phyloP scores from a whole-genome alignment of 345 rosid species.

The Firmiana major region DNA sequence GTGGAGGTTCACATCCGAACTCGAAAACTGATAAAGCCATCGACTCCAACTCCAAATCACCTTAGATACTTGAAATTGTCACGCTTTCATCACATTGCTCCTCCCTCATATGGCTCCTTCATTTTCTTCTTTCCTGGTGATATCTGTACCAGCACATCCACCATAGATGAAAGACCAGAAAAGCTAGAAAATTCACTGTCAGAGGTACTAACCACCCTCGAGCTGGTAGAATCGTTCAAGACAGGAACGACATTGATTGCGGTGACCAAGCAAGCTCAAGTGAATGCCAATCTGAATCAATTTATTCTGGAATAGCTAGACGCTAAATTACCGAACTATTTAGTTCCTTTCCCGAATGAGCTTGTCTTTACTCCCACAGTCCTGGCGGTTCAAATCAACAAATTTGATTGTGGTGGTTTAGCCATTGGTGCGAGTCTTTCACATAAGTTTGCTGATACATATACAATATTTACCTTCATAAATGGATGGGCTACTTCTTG shows the following conservation, averaged over 20 bases:
- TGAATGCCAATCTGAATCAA: background rate
- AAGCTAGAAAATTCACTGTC: slow-evolving; percentile 34
- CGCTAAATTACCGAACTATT: slow-evolving; percentile 2
- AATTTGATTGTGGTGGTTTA: slow-evolving; percentile 27
- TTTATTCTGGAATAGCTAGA: slow-evolving; percentile 12
- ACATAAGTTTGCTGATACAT: slow-evolving; percentile 26
- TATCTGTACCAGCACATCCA: slow-evolving; percentile 2
- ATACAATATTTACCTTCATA: slow-evolving; percentile 11
- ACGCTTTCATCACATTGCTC: slow-evolving; percentile 39
- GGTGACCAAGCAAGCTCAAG: slow-evolving; percentile 28
- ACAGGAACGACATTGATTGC: slow-evolving; percentile 15
- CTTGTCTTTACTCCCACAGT: background rate
- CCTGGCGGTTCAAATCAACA: slow-evolving; percentile 19
- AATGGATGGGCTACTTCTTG: slow-evolving; percentile 24
- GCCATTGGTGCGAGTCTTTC: slow-evolving; percentile 14
- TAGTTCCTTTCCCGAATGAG: slow-evolving; percentile 11
- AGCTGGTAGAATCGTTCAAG: slow-evolving; percentile 21
- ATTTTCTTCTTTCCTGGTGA: slow-evolving; percentile 32
- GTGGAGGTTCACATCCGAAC: slow-evolving; percentile 30
- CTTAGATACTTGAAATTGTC: slow-evolving; percentile 28
- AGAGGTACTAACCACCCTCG: slow-evolving; percentile 24
- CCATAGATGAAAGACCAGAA: slow-evolving; percentile 6
- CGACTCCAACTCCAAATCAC: slow-evolving; percentile 36
- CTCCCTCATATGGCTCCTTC: slow-evolving; percentile 26
- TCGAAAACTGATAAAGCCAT: slow-evolving; percentile 42